Evolutionary conservation across 257 asterid genomes (phyloP), one percentile per base, ranked within the genome.

Genomic region (Knoxia roxburghii): DNA sequence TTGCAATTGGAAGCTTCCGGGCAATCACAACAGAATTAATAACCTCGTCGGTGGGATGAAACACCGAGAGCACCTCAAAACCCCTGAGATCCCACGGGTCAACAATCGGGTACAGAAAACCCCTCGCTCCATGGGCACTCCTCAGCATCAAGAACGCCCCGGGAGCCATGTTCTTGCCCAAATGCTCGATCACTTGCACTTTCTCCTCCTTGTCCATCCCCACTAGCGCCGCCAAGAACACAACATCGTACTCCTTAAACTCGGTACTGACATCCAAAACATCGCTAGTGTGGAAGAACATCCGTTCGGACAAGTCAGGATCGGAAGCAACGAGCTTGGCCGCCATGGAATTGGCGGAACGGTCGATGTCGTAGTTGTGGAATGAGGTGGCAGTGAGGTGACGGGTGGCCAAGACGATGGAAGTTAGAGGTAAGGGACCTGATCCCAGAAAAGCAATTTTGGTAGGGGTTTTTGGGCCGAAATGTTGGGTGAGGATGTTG

Each of bases 121-220:
- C 98, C 0, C 98, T 67, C 0, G 98, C 95, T 13, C 96, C 98
- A 7, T 91, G 98, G 11, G 98, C 96, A 67, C 96, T 87, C 79
- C 98, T 78, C 2, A 91, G 74, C 96, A 89, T 87, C 53, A 91
- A 80, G 9, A 86, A 53, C 8, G 92, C 95, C 17, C 98, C 96
- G 0, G 95, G 89, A 0, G 89, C 79, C 98, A 91, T 89, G 41
- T 72, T 60, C 68, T 72, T 77, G 0, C 80, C 86, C 67, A 91
- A 52, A 53, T 89, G 91, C 60, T 83, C 89, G 5, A 91, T 69
- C 21, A 82, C 84, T 1, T 59, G 65, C 64, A 71, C 72, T 76
- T 91, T 91, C 8, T 83, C 88, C 60, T 84, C 90, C 41, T 80
- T 73, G n/a, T 85, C 92, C 95, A 87, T 83, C 17, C 98, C 98